A percentile compares a stretch with the other conserved stretches of the same genome.
Evolutionary conservation across 73 alveolate genomes (phyloP).

Genomic region (Stentor roeselii): DNA sequence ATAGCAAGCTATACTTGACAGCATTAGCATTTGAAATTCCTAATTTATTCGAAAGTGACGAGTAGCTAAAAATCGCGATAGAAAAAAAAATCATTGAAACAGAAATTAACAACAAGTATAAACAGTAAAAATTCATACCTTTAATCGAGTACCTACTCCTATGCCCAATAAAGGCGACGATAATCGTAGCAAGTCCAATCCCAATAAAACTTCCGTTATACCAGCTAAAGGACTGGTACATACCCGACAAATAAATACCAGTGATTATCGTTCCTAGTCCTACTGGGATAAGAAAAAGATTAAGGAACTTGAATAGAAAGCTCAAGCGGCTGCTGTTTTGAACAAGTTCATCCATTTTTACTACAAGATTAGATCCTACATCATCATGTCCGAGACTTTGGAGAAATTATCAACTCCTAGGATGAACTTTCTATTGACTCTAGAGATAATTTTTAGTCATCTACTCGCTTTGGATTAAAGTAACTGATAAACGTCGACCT

Average conservation of each 20-base stretch:
- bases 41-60: not conserved
- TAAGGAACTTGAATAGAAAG: not conserved
- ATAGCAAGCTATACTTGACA: not conserved
- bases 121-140: not conserved
- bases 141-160: not conserved
- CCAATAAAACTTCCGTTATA: not conserved
- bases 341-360: not conserved
- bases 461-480: too few species aligned
- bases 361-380: not conserved
- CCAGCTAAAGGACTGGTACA: not conserved
- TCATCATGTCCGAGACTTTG: too few species aligned
- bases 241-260: not conserved
- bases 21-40: not conserved
- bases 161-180: not conserved
- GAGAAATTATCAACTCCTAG: too few species aligned
- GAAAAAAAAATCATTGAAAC: not conserved
- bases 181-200: constrained; percentile 4
- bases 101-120: not conserved
- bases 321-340: not conserved
- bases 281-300: not conserved
- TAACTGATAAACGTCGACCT: too few species aligned
- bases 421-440: too few species aligned
- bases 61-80: not conserved
- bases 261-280: not conserved
- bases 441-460: too few species aligned